Evolutionary conservation across 1,284 basidiomycete species (phyloP).

Genomic region (Cryptococcus hybrid): DNA sequence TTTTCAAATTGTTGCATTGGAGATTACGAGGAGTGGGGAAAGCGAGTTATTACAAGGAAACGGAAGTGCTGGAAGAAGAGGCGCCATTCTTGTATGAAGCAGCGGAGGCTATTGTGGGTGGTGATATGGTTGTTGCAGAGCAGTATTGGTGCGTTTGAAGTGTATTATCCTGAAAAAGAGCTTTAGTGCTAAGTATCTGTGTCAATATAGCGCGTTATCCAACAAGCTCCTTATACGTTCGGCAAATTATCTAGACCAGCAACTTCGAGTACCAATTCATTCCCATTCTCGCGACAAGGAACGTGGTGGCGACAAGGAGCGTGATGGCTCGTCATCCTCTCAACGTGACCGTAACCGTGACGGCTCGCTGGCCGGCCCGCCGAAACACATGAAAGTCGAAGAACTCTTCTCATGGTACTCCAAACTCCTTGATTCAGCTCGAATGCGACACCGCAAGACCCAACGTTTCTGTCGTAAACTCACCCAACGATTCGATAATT

Average conservation of each 20-base stretch:
- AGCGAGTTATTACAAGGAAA: conserved; percentile 95
- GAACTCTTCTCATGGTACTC: conserved; percentile 86
- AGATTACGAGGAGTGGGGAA: conserved; percentile 92
- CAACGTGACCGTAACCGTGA: background rate
- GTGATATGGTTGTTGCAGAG: conserved; percentile 89
- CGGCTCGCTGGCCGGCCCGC: too few relatives aligned
- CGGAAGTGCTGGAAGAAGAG: conserved; percentile 93
- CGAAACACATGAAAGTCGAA: conserved; percentile 65
- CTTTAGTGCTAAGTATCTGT: background rate
- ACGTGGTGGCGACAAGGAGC: conserved; percentile 1
- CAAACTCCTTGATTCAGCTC: conserved; percentile 91
- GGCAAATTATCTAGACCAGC: conserved; percentile 89
- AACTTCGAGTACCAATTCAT: conserved; percentile 70
- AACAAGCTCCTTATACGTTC: conserved; percentile 88
- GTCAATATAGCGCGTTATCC: conserved; percentile 63
- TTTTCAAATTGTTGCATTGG: conserved; percentile 93
- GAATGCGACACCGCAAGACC: conserved; percentile 88
- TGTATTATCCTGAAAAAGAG: background rate
- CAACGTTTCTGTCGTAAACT: conserved; percentile 86
- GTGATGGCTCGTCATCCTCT: background rate
- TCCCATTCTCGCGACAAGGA: conserved; percentile 16
- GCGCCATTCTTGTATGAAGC: conserved; percentile 96
- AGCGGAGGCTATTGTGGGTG: conserved; percentile 82
- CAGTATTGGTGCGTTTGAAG: conserved; percentile 70
- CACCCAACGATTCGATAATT: conserved; percentile 87